Percentiles rank a stretch among this genome's conserved stretches.
These are phyloP conservation scores for Tetrapisispora arboricola DNA, from an alignment of 805 yeast genomes.

Conservation along the genomic window DNA sequence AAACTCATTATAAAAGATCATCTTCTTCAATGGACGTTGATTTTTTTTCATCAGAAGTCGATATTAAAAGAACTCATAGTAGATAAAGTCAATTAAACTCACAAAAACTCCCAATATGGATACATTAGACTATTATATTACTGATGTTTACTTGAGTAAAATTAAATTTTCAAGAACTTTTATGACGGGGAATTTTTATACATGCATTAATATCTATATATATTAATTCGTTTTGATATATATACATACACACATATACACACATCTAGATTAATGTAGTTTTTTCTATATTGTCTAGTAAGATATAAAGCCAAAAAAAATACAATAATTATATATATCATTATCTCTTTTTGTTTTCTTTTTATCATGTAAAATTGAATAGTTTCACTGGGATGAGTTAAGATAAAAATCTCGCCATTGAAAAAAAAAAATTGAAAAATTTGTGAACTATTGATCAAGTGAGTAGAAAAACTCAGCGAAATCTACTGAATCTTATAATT, in stretches of 20 bases:
- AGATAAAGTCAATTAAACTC: not conserved
- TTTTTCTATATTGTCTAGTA: not conserved
- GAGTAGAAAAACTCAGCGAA: no score
- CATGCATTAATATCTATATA: not conserved
- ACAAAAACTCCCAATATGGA: no score
- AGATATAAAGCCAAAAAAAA: not conserved
- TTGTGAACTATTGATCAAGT: no score
- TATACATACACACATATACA: not conserved
- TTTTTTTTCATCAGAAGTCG: slow-evolving; percentile 15
- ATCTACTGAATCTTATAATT: no score
- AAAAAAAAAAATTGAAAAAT: no score
- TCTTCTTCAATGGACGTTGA: slow-evolving; percentile 20
- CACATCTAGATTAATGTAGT: not conserved
- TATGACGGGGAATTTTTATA: not conserved
- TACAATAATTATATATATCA: not conserved
- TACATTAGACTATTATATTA: no score
- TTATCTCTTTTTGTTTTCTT: no score
- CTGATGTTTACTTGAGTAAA: not conserved
- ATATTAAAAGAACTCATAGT: slow-evolving; percentile 8
- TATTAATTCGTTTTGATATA: not conserved
- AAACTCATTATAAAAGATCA: slow-evolving; percentile 19
- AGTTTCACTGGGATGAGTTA: no score
- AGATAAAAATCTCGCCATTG: no score
- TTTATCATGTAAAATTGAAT: no score
- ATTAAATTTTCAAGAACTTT: not conserved